Base-by-base conservation (phyloP, 331 rosid species). In the Erythrophleum ivorense region DNA sequence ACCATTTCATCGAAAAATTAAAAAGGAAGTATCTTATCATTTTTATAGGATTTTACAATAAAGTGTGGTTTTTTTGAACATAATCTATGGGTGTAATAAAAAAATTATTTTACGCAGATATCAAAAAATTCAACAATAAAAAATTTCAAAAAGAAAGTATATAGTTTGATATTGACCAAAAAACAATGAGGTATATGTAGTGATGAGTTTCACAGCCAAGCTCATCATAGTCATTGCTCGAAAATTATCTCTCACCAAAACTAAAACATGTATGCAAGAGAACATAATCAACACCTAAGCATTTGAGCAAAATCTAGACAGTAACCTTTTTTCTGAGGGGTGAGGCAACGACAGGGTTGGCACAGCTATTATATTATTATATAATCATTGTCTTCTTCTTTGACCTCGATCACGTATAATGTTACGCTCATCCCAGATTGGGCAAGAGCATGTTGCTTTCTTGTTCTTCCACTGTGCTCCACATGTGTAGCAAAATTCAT, bases 401-500 rank as follows among this genome's bases (percentile, higher is more conserved):
- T 5, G 31, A 31, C 0, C 54, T 21, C 0, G 38, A 82, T 83
- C 82, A 6, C 60, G 80, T 59, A 88, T 85, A n/a, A 90, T 88
- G 82, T 90, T 87, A 2, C 24, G 83, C 88, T 77, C 91, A 21
- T 88, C 85, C 94, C 92, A 90, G 41, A 87, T 75, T 16, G 78
- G 88, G 76, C 94, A 91, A 18, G 33, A 6, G 76, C 94, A 91
- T 0, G 92, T 85, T 65, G 88, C 78, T 52, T 73, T 88, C 85
- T 87, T 85, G 7, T 80, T 74, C 66, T 77, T 79, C 92, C 90
- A 91, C 54, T 81, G 79, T 15, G 91, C 94, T 49, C 91, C 90
- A 40, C 94, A 88, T n/a, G 80, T 85, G 83, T 88, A 90, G 80
- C 92, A 88, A 63, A 91, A 91, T 73, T 91, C 89, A 73, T 84